Percentiles rank a stretch among this genome's conserved stretches.
Conservation (phyloP, 2,329 filamentous ascomycete genomes). For the Coniochaeta hoffmannii region DNA sequence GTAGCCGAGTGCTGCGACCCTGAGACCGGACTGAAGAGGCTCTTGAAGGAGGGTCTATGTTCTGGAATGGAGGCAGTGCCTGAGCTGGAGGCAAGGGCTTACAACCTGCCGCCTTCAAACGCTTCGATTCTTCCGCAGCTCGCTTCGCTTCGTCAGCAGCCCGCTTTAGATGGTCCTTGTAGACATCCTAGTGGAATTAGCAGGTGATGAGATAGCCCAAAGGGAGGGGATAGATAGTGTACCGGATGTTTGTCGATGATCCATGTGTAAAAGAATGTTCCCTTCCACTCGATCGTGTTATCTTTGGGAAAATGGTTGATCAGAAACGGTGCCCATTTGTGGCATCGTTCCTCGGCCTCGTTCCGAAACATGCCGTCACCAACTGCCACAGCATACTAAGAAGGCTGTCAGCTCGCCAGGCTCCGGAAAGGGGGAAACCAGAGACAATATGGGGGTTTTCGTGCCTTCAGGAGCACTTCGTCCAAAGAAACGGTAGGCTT, state of each 20-base stretch:
- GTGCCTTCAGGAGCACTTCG: constrained; percentile 27
- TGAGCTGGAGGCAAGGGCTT: neutral
- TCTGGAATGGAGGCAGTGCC: neutral
- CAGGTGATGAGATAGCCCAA: neutral
- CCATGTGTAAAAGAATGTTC: constrained; percentile 42
- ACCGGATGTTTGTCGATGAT: constrained; percentile 33
- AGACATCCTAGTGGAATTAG: neutral
- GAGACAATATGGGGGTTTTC: neutral
- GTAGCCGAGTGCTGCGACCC: neutral
- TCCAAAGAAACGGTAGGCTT: constrained; percentile 18
- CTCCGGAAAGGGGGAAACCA: neutral
- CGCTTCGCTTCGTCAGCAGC: neutral
- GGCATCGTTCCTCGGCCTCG: constrained; percentile 39
- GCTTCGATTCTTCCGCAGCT: constrained; percentile 6
- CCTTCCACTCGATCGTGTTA: constrained; percentile 30
- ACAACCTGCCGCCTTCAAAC: neutral
- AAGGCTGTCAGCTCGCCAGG: neutral
- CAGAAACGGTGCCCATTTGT: constrained; percentile 43
- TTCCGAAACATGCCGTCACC: constrained; percentile 45
- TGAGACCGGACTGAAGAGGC: neutral
- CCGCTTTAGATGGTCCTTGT: constrained; percentile 3
- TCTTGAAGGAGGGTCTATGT: neutral
- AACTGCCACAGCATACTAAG: constrained; percentile 40
- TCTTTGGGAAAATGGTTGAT: constrained; percentile 43
- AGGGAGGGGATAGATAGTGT: constrained; percentile 4